These are phyloP conservation scores for Candida germanica DNA, from an alignment of 805 yeast species.

Conservation along the genomic window DNA sequence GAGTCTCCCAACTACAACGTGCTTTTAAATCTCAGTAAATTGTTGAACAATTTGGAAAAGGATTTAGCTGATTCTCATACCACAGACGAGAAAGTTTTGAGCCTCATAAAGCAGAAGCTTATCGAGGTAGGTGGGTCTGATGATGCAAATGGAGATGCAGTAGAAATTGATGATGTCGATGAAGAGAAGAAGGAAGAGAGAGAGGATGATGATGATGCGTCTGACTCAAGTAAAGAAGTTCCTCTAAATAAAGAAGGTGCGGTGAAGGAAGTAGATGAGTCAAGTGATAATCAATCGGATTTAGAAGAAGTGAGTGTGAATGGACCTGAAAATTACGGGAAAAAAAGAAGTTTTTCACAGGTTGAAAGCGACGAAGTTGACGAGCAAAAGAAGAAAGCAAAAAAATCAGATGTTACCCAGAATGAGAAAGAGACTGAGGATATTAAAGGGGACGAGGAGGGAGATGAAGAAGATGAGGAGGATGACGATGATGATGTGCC, in stretches of 20 bases:
- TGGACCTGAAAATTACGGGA: constrained; percentile 4
- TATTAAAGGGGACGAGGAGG: not conserved
- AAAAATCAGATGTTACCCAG: not conserved
- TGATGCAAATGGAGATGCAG: constrained; percentile 7
- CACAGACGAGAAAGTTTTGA: constrained; percentile 19
- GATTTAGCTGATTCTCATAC: constrained; percentile 35
- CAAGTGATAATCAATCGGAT: not conserved
- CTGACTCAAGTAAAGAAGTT: not conserved
- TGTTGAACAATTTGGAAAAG: constrained; percentile 37
- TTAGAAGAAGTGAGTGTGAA: not conserved
- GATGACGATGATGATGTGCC: constrained; percentile 1
- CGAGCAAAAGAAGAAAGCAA: not conserved
- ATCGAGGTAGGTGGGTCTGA: not conserved
- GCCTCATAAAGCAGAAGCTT: constrained; percentile 8
- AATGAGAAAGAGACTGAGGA: constrained; percentile 1
- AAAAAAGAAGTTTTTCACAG: not conserved
- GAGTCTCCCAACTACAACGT: constrained; percentile 40
- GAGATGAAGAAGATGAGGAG: constrained; percentile 6
- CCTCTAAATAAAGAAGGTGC: too few species aligned
- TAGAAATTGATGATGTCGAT: constrained; percentile 11
- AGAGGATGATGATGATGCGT: not conserved
- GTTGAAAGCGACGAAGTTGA: not conserved
- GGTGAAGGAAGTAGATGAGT: not conserved
- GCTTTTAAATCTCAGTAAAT: constrained; percentile 43
- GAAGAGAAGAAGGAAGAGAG: not conserved